Conservation (phyloP, 2,329 filamentous ascomycete species). For the Paraphoma sp. region DNA sequence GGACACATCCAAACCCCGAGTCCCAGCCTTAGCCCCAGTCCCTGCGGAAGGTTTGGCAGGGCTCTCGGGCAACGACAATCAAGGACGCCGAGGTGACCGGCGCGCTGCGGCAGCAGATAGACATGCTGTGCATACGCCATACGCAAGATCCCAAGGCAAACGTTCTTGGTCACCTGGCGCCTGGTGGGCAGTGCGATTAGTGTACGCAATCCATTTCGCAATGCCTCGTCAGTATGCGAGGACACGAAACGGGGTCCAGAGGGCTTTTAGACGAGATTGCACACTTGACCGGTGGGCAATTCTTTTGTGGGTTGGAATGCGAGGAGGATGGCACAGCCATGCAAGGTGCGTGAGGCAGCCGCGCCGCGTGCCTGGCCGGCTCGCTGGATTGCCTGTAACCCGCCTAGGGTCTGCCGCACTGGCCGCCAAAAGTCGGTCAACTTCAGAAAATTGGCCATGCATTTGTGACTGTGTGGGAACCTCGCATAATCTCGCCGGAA, state of each 20-base stretch:
- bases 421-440: constrained; percentile 29
- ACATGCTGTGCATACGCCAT: background rate
- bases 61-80: constrained; percentile 4
- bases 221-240: constrained; percentile 9
- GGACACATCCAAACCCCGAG: constrained; percentile 13
- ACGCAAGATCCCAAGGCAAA: constrained; percentile 8
- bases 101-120: constrained; percentile 4
- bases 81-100: constrained; percentile 10
- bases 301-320: constrained; percentile 21
- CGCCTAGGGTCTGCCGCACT: constrained; percentile 17
- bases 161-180: constrained; percentile 9
- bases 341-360: constrained; percentile 7
- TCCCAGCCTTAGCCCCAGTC: background rate
- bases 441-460: constrained; percentile 2
- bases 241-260: constrained; percentile 4
- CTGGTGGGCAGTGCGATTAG: constrained; percentile 3
- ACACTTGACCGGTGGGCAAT: constrained; percentile 19
- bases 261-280: background rate
- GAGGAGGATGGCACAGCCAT: constrained; percentile 17
- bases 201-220: constrained; percentile 8
- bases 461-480: constrained; percentile 9
- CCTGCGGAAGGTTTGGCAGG: background rate
- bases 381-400: constrained; percentile 2
- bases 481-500: background rate
- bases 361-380: background rate